A percentile compares a stretch with the other conserved stretches of the same genome.
These are phyloP conservation scores for Adenanthera pavonina DNA, from an alignment of 306 rosid species.

Conservation along the genomic window DNA sequence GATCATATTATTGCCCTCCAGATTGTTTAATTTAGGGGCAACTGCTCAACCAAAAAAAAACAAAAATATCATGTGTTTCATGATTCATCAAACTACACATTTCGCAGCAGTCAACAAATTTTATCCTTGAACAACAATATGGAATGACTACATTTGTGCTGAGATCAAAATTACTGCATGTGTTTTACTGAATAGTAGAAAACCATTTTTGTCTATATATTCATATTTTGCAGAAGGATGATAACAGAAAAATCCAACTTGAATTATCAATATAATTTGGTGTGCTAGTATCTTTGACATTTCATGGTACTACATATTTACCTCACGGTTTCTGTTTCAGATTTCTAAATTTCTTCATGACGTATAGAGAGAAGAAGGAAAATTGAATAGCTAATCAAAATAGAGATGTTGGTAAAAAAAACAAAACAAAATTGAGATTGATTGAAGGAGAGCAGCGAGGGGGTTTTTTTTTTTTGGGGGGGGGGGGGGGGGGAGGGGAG, in stretches of 20 bases:
- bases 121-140: too few relatives aligned
- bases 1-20: too few relatives aligned
- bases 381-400: too few relatives aligned
- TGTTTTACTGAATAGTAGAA: not conserved
- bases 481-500: not conserved
- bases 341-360: not conserved
- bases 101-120: too few relatives aligned
- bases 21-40: too few relatives aligned
- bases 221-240: not conserved
- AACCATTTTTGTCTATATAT: not conserved
- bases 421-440: not conserved
- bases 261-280: not conserved
- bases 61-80: too few relatives aligned
- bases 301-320: too few relatives aligned
- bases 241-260: too few relatives aligned
- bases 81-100: too few relatives aligned
- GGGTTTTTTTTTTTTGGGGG: not conserved
- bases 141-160: too few relatives aligned
- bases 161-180: not conserved
- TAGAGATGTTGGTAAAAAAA: not conserved
- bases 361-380: not conserved
- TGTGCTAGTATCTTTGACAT: not conserved
- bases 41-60: too few relatives aligned
- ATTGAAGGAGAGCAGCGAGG: not conserved
- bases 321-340: not conserved